Conservation (phyloP, 1,139 yeast genomes). For the Scheffersomyces quercinus region DNA sequence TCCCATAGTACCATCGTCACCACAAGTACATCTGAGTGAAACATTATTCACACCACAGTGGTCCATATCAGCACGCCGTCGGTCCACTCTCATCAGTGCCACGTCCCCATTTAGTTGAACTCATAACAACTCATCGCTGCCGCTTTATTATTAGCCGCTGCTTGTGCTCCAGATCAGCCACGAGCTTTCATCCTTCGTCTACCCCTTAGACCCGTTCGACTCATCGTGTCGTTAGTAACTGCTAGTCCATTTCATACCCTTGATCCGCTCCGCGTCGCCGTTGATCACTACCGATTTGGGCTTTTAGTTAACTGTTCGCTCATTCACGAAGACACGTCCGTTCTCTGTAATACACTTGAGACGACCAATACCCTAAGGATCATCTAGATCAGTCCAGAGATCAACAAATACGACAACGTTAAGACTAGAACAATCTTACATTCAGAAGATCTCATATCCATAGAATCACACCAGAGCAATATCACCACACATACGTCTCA, state of each 20-base stretch:
- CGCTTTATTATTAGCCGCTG: too few relatives aligned
- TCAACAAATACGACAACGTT: not conserved
- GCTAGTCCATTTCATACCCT: too few relatives aligned
- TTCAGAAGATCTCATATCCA: not conserved
- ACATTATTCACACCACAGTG: not conserved
- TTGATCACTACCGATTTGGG: too few relatives aligned
- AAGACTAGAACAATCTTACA: not conserved
- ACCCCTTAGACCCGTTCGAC: too few relatives aligned
- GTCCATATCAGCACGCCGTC: not conserved
- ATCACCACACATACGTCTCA: not conserved
- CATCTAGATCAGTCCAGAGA: not conserved
- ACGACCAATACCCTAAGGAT: not conserved
- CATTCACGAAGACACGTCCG: not conserved
- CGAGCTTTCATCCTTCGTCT: too few relatives aligned
- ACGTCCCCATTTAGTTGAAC: too few relatives aligned
- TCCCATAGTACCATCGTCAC: too few relatives aligned
- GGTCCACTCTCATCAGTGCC: not conserved
- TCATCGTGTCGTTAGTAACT: too few relatives aligned
- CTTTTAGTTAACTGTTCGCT: too few relatives aligned
- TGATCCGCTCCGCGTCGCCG: too few relatives aligned
- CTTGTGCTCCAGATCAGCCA: too few relatives aligned
- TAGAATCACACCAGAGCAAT: not conserved
- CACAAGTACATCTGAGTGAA: not conserved
- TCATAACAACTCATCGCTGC: too few relatives aligned
- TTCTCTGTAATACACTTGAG: not conserved